Conservation (phyloP, 2,329 filamentous ascomycete genomes). For the Magnaporthales sp. region DNA sequence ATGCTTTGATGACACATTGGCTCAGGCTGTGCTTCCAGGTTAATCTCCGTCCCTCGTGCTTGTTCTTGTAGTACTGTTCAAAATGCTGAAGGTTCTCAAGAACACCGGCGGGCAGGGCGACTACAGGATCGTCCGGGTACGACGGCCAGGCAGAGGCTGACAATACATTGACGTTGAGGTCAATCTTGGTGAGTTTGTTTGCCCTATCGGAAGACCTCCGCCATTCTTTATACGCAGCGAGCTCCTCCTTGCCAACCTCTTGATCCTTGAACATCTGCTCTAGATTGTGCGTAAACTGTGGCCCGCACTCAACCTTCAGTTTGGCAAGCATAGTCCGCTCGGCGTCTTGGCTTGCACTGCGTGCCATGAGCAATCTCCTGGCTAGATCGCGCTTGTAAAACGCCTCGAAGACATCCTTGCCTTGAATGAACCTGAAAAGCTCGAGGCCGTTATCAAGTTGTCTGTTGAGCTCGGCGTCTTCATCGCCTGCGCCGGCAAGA, state of each 20-base stretch:
- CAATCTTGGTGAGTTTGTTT: slow-evolving; percentile 42
- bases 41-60: slow-evolving; percentile 80
- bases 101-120: slow-evolving; percentile 65
- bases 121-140: slow-evolving; percentile 64
- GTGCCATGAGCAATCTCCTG: slow-evolving; percentile 77
- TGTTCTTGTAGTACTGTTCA: slow-evolving; percentile 76
- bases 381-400: slow-evolving; percentile 99
- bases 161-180: slow-evolving; percentile 82
- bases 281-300: slow-evolving; percentile 90
- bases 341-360: slow-evolving; percentile 88
- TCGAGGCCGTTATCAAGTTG: slow-evolving; percentile 91
- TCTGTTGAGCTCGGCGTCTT: slow-evolving; percentile 84
- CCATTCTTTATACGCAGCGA: slow-evolving; percentile 74
- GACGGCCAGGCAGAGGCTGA: slow-evolving; percentile 88
- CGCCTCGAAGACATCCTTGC: slow-evolving; percentile 95
- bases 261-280: slow-evolving; percentile 99
- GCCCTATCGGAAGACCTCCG: slow-evolving; percentile 31
- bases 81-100: slow-evolving; percentile 72
- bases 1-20: slow-evolving; percentile 77
- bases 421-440: slow-evolving; percentile 92
- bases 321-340: slow-evolving; percentile 93
- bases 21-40: slow-evolving; percentile 92
- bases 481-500: slow-evolving; percentile 64
- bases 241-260: slow-evolving; percentile 85
- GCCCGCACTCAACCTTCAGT: slow-evolving; percentile 86